These are phyloP conservation scores for Thermochaetoides thermophila DNA, from an alignment of 495 filamentous ascomycete genomes.

Conservation along the genomic window DNA sequence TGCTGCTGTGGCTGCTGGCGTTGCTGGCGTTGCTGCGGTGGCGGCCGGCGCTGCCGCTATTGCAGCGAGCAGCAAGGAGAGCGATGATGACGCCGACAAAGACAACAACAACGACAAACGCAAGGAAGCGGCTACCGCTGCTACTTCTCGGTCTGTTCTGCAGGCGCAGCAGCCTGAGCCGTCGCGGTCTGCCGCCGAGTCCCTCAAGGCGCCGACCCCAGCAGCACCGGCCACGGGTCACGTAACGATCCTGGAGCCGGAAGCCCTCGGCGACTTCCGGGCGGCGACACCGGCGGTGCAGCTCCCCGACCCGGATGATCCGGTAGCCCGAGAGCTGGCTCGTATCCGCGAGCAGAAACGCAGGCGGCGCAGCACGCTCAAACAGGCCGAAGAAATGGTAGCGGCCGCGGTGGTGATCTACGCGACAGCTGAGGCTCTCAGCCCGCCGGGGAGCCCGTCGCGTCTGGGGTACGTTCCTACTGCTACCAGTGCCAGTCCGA, in stretches of 20 bases:
- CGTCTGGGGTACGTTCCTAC: too few species aligned
- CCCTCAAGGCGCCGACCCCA: too few species aligned
- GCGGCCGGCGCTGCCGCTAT: not conserved
- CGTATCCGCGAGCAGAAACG: conserved; percentile 24
- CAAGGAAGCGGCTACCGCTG: too few species aligned
- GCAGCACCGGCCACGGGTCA: too few species aligned
- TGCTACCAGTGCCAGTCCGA: too few species aligned
- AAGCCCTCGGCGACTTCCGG: conserved; percentile 21
- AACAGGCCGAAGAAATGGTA: conserved; percentile 29
- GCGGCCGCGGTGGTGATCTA: conserved; percentile 34
- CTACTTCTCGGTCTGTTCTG: too few species aligned
- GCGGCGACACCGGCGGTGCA: conserved; percentile 28
- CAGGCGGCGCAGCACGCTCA: conserved; percentile 24
- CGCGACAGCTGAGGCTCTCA: conserved; percentile 26
- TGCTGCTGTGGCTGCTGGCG: too few species aligned
- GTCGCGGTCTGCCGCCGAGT: too few species aligned
- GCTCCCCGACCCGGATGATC: conserved; percentile 29
- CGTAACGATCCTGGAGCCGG: not conserved
- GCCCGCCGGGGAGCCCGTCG: conserved; percentile 22
- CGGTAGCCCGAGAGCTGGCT: conserved; percentile 23
- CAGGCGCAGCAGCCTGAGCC: too few species aligned
- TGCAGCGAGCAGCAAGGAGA: not conserved
- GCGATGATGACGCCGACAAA: too few species aligned
- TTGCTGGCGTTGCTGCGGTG: too few species aligned
- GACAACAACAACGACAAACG: too few species aligned